Evolutionary conservation across 768 basidiomycete species (phyloP).

Genomic region (Podaxis sp.): DNA sequence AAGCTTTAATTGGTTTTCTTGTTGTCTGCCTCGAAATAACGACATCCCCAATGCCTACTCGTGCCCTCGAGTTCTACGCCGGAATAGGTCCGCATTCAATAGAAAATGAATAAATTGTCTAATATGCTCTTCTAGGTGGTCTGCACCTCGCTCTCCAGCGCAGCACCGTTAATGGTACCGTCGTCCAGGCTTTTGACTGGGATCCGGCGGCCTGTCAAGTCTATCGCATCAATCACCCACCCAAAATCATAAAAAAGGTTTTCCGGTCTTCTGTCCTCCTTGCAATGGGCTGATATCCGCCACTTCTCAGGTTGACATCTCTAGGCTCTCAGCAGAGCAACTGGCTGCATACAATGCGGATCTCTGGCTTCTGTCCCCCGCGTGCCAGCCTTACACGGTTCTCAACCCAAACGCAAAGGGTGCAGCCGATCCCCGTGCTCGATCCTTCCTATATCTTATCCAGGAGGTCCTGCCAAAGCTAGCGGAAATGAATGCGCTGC

Average conservation of each 20-base stretch:
- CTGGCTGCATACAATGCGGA: conserved; percentile 51
- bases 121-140: conserved; percentile 49
- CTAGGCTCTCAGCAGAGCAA: conserved; percentile 46
- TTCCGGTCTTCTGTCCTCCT: not conserved
- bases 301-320: conserved; percentile 56
- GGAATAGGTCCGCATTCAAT: conserved; percentile 60
- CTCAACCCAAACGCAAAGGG: conserved; percentile 74
- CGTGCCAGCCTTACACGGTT: conserved; percentile 84
- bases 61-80: conserved; percentile 69
- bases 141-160: conserved; percentile 65
- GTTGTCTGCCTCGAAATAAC: not conserved
- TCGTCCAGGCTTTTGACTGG: conserved; percentile 81
- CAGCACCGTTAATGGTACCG: conserved; percentile 43
- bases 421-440: conserved; percentile 68
- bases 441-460: conserved; percentile 73
- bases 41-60: conserved; percentile 25
- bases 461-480: conserved; percentile 62
- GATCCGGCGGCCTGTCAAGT: conserved; percentile 73
- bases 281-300: not conserved
- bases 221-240: conserved; percentile 61
- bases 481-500: conserved; percentile 42
- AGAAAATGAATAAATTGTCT: conserved; percentile 1
- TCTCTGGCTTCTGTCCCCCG: conserved; percentile 79
- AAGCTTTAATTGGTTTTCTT: conserved; percentile 11
- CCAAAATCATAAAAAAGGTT: conserved; percentile 52